Evolutionary conservation across 768 basidiomycete genomes (phyloP).

Genomic region (Lentinula boryana): DNA sequence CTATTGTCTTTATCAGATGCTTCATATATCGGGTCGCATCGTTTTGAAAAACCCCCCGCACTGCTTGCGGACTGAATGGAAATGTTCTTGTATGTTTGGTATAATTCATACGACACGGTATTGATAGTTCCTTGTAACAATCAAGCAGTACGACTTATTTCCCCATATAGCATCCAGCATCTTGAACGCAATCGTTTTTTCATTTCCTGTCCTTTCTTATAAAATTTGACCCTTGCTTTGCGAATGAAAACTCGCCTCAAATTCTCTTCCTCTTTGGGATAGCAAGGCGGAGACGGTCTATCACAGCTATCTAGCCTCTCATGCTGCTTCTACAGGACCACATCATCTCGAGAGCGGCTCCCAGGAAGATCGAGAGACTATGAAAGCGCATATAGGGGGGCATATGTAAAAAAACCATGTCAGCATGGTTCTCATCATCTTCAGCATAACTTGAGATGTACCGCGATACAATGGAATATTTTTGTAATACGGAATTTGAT

Average conservation of each 20-base stretch:
- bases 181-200: background rate
- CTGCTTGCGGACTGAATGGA: too few species aligned
- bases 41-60: too few species aligned
- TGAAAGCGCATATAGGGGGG: background rate
- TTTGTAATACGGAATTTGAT: background rate
- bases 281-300: slow-evolving; percentile 14
- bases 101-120: too few species aligned
- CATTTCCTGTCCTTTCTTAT: background rate
- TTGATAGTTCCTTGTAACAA: too few species aligned
- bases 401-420: background rate
- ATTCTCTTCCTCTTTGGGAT: slow-evolving; percentile 17
- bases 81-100: too few species aligned
- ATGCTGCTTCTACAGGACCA: background rate
- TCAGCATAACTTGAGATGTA: background rate
- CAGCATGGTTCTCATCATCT: background rate
- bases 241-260: slow-evolving; percentile 10
- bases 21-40: too few species aligned
- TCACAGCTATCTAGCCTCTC: slow-evolving; percentile 11
- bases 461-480: background rate
- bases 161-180: too few species aligned
- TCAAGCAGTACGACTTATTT: too few species aligned
- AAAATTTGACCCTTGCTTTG: background rate
- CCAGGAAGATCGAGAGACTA: background rate
- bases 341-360: background rate
- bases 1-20: too few species aligned